Evolutionary conservation across 148 eudicot species (phyloP).

Genomic region (Spergularia bocconei): DNA sequence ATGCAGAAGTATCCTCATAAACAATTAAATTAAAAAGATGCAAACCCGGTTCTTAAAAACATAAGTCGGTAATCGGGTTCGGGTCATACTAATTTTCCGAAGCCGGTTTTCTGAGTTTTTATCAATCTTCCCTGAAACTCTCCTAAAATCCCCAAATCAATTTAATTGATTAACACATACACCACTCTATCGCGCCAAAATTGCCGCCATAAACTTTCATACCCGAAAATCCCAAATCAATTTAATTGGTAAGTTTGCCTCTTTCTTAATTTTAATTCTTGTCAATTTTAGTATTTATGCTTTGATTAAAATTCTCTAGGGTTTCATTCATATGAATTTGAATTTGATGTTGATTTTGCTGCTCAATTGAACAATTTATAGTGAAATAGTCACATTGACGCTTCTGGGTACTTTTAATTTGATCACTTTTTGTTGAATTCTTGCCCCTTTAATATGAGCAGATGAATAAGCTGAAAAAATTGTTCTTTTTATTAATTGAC

Average conservation of each 20-base stretch:
- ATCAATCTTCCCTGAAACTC: too few relatives aligned
- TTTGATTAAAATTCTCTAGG: neutral
- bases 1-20: too few relatives aligned
- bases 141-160: too few relatives aligned
- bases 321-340: neutral
- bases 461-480: neutral
- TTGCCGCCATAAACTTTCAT: too few relatives aligned
- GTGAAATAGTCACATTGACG: neutral
- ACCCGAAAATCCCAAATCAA: neutral
- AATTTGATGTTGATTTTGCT: slow-evolving; percentile 9
- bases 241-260: slow-evolving; percentile 8
- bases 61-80: too few relatives aligned
- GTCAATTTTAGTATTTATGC: neutral
- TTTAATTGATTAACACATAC: too few relatives aligned
- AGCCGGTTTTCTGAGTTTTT: too few relatives aligned
- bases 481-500: neutral
- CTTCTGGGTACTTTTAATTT: slow-evolving; percentile 2
- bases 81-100: too few relatives aligned
- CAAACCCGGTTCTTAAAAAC: too few relatives aligned
- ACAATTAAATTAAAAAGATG: too few relatives aligned
- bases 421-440: neutral
- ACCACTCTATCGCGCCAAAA: neutral
- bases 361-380: neutral
- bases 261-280: neutral
- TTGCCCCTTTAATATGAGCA: neutral